These are phyloP conservation scores for Xylariaceae sp. DNA, from an alignment of 2,329 filamentous ascomycete species.

Conservation along the genomic window DNA sequence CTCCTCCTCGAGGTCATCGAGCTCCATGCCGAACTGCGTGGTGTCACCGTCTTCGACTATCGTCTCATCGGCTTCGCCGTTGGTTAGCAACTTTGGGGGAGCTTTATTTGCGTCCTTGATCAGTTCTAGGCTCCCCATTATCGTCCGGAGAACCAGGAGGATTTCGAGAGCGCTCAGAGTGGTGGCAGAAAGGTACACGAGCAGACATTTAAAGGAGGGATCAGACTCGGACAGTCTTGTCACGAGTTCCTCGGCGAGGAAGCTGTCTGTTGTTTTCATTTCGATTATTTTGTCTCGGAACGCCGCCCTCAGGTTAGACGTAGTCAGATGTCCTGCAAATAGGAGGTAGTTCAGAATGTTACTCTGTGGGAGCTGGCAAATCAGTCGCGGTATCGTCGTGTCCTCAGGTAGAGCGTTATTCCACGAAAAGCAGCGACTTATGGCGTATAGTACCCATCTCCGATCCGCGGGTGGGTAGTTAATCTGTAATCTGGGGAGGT, in stretches of 20 bases:
- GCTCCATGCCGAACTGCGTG: conserved; percentile 44
- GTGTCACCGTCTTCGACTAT: conserved; percentile 26
- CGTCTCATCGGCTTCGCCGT: conserved; percentile 25
- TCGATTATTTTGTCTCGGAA: conserved; percentile 46
- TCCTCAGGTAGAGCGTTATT: conserved; percentile 42
- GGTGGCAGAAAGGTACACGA: conserved; percentile 60
- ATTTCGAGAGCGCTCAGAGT: conserved; percentile 62
- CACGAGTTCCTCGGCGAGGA: conserved; percentile 57
- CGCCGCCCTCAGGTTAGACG: conserved; percentile 54
- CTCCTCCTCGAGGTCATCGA: conserved; percentile 59
- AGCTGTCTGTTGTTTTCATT: conserved; percentile 41
- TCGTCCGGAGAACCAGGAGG: conserved; percentile 57
- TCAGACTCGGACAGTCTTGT: conserved; percentile 60
- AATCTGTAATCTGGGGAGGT: conserved; percentile 40
- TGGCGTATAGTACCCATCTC: conserved; percentile 59
- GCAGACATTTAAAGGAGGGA: conserved; percentile 60
- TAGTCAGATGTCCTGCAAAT: conserved; percentile 54
- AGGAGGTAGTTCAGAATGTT: conserved; percentile 55
- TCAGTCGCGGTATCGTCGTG: conserved; percentile 36
- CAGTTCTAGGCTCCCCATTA: conserved; percentile 65
- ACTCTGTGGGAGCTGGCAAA: conserved; percentile 45
- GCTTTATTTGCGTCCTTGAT: conserved; percentile 40
- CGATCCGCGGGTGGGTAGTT: conserved; percentile 55
- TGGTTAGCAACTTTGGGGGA: conserved; percentile 30
- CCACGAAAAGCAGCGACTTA: conserved; percentile 57